phyloP scores from a whole-genome alignment of 2,329 filamentous ascomycete species.

The Fusarium xylarioides region DNA sequence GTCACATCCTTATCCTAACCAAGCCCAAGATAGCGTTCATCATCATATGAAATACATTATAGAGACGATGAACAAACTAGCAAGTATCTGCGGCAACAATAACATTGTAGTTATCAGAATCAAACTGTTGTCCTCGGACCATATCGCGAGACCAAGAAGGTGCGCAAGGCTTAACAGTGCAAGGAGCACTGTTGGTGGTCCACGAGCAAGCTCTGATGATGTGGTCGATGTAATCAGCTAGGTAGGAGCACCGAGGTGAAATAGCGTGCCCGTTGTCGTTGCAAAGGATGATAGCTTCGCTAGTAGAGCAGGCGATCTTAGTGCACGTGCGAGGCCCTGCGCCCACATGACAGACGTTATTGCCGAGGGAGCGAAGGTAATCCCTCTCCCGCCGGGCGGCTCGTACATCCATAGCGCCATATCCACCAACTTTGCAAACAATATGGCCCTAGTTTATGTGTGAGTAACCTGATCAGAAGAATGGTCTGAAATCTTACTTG shows the following conservation, averaged over 20 bases:
- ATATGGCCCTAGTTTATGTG: neutral
- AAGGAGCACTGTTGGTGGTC: neutral
- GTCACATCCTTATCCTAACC: no score
- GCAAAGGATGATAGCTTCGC: neutral
- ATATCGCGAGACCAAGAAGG: neutral
- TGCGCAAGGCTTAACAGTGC: neutral
- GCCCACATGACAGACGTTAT: neutral
- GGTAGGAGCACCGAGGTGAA: neutral
- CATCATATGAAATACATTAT: neutral
- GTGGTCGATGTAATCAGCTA: neutral
- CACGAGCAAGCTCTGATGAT: neutral
- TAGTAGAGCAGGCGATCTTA: neutral
- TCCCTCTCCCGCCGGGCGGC: neutral
- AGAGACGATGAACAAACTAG: neutral
- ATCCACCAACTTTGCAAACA: neutral
- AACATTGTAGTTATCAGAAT: neutral
- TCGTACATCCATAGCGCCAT: neutral
- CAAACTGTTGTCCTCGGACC: neutral
- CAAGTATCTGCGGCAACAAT: neutral
- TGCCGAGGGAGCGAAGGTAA: neutral
- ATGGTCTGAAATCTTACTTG: neutral
- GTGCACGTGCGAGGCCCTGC: neutral
- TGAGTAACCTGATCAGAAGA: rapidly evolving
- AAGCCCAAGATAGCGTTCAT: neutral
- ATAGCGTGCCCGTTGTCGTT: neutral